These are phyloP conservation scores for Phoenix roebelenii DNA, from an alignment of 176 grass and related monocot genomes.

Conservation along the genomic window DNA sequence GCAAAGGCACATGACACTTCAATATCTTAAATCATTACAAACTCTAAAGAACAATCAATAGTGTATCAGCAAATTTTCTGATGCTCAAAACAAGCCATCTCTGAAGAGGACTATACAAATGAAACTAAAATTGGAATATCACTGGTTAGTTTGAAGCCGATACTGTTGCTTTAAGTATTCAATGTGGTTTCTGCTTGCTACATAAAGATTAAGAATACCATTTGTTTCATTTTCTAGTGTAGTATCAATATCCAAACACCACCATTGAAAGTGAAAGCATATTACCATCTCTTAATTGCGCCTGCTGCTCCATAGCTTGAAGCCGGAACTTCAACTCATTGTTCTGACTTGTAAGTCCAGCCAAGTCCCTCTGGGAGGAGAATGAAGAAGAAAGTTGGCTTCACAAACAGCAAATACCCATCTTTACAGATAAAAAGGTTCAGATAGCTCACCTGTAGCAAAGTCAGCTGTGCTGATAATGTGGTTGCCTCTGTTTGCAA, in stretches of 20 bases:
- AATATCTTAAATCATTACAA: too few relatives aligned
- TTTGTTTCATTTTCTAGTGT: too few relatives aligned
- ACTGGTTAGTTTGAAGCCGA: too few relatives aligned
- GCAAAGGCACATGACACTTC: too few relatives aligned
- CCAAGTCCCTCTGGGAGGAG: slow-evolving; percentile 54
- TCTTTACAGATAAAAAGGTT: too few relatives aligned
- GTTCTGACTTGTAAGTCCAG: slow-evolving; percentile 57
- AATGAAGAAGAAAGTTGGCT: not conserved
- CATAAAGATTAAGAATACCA: not conserved
- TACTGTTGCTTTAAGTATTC: too few relatives aligned
- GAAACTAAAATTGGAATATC: too few relatives aligned
- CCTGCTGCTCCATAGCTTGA: slow-evolving; percentile 96
- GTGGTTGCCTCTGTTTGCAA: slow-evolving; percentile 80
- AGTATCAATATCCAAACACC: not conserved
- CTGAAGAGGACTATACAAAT: too few relatives aligned
- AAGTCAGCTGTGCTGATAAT: slow-evolving; percentile 78
- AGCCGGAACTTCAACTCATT: slow-evolving; percentile 90
- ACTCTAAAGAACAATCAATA: too few relatives aligned
- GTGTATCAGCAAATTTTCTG: too few relatives aligned
- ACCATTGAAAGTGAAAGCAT: not conserved
- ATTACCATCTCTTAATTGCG: slow-evolving; percentile 83
- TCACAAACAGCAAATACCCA: too few relatives aligned
- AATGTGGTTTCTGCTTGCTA: not conserved
- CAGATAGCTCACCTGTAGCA: slow-evolving; percentile 46
- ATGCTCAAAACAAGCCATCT: too few relatives aligned